These are phyloP conservation scores for Wickerhamomyces canadensis DNA, from an alignment of 805 yeast genomes.

Conservation along the genomic window DNA sequence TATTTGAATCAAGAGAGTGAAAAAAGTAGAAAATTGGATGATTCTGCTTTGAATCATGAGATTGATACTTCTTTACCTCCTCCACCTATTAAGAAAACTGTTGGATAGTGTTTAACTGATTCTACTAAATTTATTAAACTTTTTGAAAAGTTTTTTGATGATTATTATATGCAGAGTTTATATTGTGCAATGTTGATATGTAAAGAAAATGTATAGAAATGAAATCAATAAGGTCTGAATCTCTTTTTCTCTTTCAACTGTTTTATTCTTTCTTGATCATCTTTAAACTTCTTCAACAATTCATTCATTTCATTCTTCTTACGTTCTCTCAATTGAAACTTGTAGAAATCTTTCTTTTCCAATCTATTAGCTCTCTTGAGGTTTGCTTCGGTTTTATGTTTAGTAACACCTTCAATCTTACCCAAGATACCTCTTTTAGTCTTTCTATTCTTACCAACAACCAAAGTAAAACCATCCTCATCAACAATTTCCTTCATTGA, in stretches of 20 bases:
- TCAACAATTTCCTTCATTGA: slow-evolving; percentile 64
- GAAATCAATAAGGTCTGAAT: slow-evolving; percentile 64
- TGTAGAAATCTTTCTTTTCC: slow-evolving; percentile 86
- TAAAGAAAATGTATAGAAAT: too few relatives aligned
- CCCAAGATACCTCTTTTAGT: slow-evolving; percentile 69
- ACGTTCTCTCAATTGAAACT: slow-evolving; percentile 91
- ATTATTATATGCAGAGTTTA: too few relatives aligned
- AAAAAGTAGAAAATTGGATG: slow-evolving; percentile 34
- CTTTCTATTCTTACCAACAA: slow-evolving; percentile 82
- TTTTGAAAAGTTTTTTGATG: too few relatives aligned
- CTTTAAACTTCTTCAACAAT: slow-evolving; percentile 73
- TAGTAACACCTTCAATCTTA: slow-evolving; percentile 37
- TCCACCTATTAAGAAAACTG: too few relatives aligned
- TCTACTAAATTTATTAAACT: too few relatives aligned
- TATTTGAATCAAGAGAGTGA: slow-evolving; percentile 39
- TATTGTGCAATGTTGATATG: too few relatives aligned
- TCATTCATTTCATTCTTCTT: slow-evolving; percentile 92
- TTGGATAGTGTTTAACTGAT: too few relatives aligned
- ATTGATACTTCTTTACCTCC: slow-evolving; percentile 24
- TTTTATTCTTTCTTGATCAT: slow-evolving; percentile 82
- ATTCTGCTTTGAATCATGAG: slow-evolving; percentile 21
- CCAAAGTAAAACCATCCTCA: slow-evolving; percentile 91
- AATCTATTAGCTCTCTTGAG: slow-evolving; percentile 55
- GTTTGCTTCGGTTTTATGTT: slow-evolving; percentile 25
- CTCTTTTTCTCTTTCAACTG: slow-evolving; percentile 74